Evolutionary conservation across 371 early-diverging fungal genomes (phyloP).

Genomic region (Saksenaea oblongispora): DNA sequence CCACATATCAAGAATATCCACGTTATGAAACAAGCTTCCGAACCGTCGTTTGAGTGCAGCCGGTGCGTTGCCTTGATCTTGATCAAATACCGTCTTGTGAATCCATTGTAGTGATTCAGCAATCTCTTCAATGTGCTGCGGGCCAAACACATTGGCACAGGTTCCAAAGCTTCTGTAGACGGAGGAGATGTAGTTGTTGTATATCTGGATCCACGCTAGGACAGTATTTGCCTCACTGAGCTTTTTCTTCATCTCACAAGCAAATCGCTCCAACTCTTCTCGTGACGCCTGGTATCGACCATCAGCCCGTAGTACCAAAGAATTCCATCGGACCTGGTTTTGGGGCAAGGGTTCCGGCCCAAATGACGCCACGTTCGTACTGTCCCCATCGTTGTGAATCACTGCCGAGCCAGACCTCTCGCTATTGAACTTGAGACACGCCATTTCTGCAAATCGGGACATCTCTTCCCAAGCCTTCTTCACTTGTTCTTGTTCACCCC

Average conservation of each 20-base stretch:
- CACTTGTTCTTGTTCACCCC: conserved; percentile 1
- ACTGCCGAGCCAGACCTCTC: conserved; percentile 22
- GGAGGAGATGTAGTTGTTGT: conserved; percentile 23
- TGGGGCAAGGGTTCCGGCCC: conserved; percentile 14
- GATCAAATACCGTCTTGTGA: conserved; percentile 9
- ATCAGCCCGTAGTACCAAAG: conserved; percentile 2
- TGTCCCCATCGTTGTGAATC: background rate
- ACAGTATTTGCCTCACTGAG: conserved; percentile 11
- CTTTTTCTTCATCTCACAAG: conserved; percentile 8
- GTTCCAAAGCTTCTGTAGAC: conserved; percentile 21
- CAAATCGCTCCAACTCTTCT: background rate
- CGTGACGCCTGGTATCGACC: conserved; percentile 7
- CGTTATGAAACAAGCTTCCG: background rate
- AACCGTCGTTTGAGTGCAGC: conserved; percentile 10
- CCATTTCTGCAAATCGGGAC: conserved; percentile 10
- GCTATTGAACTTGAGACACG: conserved; percentile 12
- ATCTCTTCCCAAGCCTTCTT: conserved; percentile 10
- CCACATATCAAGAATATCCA: conserved; percentile 16
- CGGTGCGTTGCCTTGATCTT: conserved; percentile 7
- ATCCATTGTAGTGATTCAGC: conserved; percentile 1
- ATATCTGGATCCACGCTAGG: conserved; percentile 23
- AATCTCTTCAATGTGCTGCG: conserved; percentile 14
- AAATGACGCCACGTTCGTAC: background rate
- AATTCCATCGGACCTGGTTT: conserved; percentile 11
- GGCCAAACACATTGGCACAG: conserved; percentile 16